These are phyloP conservation scores for Primulina huaijiensis DNA, from an alignment of 257 asterid species.

Conservation along the genomic window DNA sequence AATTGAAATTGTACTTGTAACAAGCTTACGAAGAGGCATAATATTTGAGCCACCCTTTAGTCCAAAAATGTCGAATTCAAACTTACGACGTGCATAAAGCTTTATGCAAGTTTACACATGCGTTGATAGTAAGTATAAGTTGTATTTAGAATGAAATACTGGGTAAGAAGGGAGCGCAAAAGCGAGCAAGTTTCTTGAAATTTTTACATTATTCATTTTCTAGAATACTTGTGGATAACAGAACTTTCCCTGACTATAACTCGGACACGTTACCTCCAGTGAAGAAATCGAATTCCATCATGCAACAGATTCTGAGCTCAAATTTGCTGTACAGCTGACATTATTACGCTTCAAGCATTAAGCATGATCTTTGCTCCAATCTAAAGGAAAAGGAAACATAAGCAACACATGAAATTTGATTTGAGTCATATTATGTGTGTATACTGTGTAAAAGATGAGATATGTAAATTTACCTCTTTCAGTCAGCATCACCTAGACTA, in stretches of 20 bases:
- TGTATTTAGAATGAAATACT: too few species aligned
- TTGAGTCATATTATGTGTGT: background rate
- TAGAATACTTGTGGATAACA: background rate
- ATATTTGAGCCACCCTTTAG: too few species aligned
- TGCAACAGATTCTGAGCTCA: background rate
- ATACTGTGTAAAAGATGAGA: background rate
- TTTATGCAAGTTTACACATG: too few species aligned
- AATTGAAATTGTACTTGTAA: background rate
- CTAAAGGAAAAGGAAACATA: background rate
- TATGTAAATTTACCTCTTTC: slow-evolving; percentile 16
- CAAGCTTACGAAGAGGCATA: background rate
- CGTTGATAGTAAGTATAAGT: background rate
- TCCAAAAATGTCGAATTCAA: too few species aligned
- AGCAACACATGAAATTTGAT: background rate
- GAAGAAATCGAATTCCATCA: background rate
- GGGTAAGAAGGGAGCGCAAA: too few species aligned
- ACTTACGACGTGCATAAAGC: too few species aligned
- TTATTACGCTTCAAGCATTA: background rate
- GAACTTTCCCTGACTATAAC: background rate
- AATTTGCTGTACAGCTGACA: background rate
- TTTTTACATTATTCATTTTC: too few species aligned
- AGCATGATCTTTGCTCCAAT: background rate
- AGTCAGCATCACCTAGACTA: slow-evolving; percentile 95
- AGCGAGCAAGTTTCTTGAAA: background rate
- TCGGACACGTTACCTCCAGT: background rate